phyloP scores from a whole-genome alignment of 1,284 basidiomycete species.

The Phlebopus sp. region DNA sequence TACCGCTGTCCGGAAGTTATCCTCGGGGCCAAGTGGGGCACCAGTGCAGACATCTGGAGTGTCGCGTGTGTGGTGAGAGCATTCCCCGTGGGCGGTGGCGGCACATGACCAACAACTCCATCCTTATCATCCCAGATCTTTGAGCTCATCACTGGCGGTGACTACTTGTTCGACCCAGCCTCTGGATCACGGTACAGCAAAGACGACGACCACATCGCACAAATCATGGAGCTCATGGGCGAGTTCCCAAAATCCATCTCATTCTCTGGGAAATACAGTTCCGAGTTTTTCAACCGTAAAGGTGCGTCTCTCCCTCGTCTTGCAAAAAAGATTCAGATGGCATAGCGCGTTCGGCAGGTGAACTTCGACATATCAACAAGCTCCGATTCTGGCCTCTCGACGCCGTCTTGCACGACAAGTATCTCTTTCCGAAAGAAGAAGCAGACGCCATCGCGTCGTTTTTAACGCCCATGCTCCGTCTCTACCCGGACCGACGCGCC shows the following conservation, averaged over 20 bases:
- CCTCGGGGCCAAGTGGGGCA: conserved; percentile 90
- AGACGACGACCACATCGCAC: conserved; percentile 98
- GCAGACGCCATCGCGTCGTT: conserved; percentile 84
- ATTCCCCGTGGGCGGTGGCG: conserved; percentile 24
- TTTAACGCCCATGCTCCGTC: conserved; percentile 87
- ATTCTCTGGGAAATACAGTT: conserved; percentile 90
- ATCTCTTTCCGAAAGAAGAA: conserved; percentile 84
- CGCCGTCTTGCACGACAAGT: conserved; percentile 92
- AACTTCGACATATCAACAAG: conserved; percentile 93
- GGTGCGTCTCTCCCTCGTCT: conserved; percentile 46
- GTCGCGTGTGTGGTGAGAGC: conserved; percentile 81
- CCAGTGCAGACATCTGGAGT: conserved; percentile 95
- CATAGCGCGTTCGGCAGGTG: conserved; percentile 53
- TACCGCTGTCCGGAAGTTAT: conserved; percentile 98
- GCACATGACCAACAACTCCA: too few species aligned
- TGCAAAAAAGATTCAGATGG: too few species aligned
- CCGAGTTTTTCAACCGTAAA: conserved; percentile 94
- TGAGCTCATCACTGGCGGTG: conserved; percentile 86
- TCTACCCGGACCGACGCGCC: conserved; percentile 81
- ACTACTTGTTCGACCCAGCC: conserved; percentile 87
- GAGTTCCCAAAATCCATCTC: conserved; percentile 85
- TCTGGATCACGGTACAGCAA: conserved; percentile 81
- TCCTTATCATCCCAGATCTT: conserved; percentile 59
- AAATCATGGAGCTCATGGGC: conserved; percentile 96
- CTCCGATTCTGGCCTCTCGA: conserved; percentile 93